A percentile compares a stretch with the other conserved stretches of the same genome.
These are phyloP conservation scores for Annona squamosa DNA, from an alignment of 164 flowering plant genomes.

Conservation along the genomic window DNA sequence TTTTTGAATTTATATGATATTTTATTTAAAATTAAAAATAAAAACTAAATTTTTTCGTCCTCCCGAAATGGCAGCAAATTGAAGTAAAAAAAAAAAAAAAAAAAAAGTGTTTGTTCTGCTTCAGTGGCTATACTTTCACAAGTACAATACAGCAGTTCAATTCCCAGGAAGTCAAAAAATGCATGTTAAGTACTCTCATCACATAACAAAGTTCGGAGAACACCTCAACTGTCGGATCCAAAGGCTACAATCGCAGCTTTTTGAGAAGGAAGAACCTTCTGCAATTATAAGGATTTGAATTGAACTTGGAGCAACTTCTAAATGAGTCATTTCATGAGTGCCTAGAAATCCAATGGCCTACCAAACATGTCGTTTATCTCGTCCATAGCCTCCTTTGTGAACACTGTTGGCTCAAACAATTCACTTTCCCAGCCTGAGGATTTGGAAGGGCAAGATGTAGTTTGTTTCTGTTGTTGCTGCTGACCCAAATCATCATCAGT, in stretches of 20 bases:
- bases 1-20: no score
- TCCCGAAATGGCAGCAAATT: no score
- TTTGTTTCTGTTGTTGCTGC: background rate
- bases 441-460: slow-evolving; percentile 22
- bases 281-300: background rate
- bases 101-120: background rate
- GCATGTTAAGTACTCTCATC: background rate
- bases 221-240: background rate
- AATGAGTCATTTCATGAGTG: background rate
- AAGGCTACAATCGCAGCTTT: background rate
- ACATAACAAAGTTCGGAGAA: background rate
- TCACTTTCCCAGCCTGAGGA: slow-evolving; percentile 30
- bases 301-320: background rate
- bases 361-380: slow-evolving; percentile 90
- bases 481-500: slow-evolving; percentile 48
- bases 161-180: background rate
- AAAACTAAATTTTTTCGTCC: no score
- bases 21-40: no score
- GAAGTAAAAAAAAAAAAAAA: background rate
- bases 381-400: slow-evolving; percentile 81
- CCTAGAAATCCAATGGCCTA: slow-evolving; percentile 74
- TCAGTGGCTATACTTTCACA: background rate
- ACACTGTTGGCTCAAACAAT: slow-evolving; percentile 69
- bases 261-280: background rate
- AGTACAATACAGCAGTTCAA: background rate